Evolutionary conservation across 371 early-diverging fungal genomes (phyloP), one percentile per base, ranked within the genome.

Genomic region (Apophysomyces sp.): DNA sequence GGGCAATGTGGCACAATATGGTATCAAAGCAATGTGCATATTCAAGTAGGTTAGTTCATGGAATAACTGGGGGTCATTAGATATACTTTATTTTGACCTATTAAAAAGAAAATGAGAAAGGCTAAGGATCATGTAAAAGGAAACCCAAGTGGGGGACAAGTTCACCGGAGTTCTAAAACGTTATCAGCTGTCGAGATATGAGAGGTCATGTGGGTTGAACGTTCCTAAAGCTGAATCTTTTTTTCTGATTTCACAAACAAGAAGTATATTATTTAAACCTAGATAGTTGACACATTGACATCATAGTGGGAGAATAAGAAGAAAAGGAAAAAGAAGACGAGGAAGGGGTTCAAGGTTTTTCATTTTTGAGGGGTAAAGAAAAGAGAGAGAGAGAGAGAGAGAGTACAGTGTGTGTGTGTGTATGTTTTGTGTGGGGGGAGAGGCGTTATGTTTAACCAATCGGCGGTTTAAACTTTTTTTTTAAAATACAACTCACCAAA

Each of bases 181-280:
- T 44, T 44, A 44, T 44, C 49, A 44, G 49, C 49, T 44, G 49
- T n/a, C 16, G 16, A 44, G 49, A 44, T 21, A 44, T 44, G 49
- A 21, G 4, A 8, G 34, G n/a, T 44, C 49, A 44, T 44, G 49
- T 44, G 49, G 49, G 9, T 21, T 44, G n/a, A 13, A 34, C 13
- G 34, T 34, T 34, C 34, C 24, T 44, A 21, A 26, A 44, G 21
- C 21, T 21, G 21, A 21, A 18, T 37, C 37, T 13, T 37, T 37
- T n/a, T 11, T 37, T 11, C n/a, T 37, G n/a, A n/a, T n/a, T n/a
- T n/a, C n/a, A n/a, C n/a, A n/a, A n/a, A n/a, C n/a, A n/a, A n/a
- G n/a, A n/a, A n/a, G n/a, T n/a, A n/a, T n/a, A n/a, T n/a, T n/a
- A n/a, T n/a, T n/a, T n/a, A n/a, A n/a, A n/a, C n/a, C n/a, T n/a